A percentile compares a stretch with the other conserved stretches of the same genome.
Conservation (phyloP, 1,284 basidiomycete genomes). For the Leccinum griseonigrum region DNA sequence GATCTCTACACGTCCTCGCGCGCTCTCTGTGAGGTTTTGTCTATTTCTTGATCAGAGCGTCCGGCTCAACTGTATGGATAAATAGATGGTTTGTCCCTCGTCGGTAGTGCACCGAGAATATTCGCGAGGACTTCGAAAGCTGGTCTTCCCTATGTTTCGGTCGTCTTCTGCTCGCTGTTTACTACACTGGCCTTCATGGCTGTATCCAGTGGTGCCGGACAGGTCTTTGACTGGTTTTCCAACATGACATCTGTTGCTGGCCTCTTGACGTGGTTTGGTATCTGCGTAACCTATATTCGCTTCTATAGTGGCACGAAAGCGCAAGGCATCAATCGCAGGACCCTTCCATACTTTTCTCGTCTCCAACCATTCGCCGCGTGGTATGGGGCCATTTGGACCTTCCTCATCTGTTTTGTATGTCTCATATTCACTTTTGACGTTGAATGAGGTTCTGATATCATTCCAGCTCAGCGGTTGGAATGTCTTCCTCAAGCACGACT, state of each 20-base stretch:
- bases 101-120: conserved; percentile 74
- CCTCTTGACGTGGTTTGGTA: conserved; percentile 84
- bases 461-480: conserved; percentile 68
- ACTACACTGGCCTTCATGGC: conserved; percentile 74
- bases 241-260: conserved; percentile 69
- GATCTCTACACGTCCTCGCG: conserved; percentile 84
- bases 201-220: conserved; percentile 56
- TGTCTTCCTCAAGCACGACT: conserved; percentile 71
- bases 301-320: conserved; percentile 75
- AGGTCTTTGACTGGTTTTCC: conserved; percentile 75
- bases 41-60: not conserved
- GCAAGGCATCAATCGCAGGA: conserved; percentile 67
- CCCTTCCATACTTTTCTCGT: conserved; percentile 62
- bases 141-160: conserved; percentile 78
- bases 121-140: conserved; percentile 66
- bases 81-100: conserved; percentile 71
- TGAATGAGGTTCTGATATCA: not conserved
- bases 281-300: conserved; percentile 74
- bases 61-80: not conserved
- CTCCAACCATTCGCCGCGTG: conserved; percentile 74
- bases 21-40: conserved; percentile 61
- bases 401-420: conserved; percentile 68
- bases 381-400: conserved; percentile 54
- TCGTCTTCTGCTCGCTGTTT: conserved; percentile 68
- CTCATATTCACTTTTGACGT: not conserved